phyloP scores from a whole-genome alignment of 768 basidiomycete genomes.

The Trametes meyenii region DNA sequence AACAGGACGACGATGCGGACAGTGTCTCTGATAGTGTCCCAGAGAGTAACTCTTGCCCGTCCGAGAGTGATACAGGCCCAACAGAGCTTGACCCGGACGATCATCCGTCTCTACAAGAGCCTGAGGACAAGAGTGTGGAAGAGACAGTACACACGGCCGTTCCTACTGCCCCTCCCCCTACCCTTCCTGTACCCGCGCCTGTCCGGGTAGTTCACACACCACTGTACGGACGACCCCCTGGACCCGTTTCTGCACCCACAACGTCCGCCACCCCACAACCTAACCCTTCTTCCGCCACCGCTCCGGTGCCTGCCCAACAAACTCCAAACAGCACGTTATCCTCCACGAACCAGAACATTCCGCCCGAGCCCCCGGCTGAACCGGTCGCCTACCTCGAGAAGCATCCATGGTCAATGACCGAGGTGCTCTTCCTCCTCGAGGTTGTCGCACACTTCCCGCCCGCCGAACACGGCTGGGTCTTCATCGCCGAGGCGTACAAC shows the following conservation, averaged over 20 bases:
- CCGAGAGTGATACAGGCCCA: constrained; percentile 9
- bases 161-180: background rate
- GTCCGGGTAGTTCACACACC: too few relatives aligned
- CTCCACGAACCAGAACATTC: constrained; percentile 2
- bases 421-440: constrained; percentile 22
- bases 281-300: background rate
- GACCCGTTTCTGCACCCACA: too few relatives aligned
- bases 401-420: constrained; percentile 21
- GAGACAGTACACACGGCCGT: background rate
- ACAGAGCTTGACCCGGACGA: constrained; percentile 7
- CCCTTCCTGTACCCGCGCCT: background rate
- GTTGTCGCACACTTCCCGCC: constrained; percentile 22
- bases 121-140: background rate
- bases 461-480: constrained; percentile 18
- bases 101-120: background rate
- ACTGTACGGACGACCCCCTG: too few relatives aligned
- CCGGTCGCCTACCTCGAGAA: constrained; percentile 12
- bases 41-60: constrained; percentile 13
- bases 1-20: background rate
- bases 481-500: constrained; percentile 26
- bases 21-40: constrained; percentile 12
- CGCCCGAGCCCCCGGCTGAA: constrained; percentile 17
- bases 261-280: background rate
- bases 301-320: background rate
- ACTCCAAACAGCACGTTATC: background rate